Base-by-base conservation (phyloP, 192 early-diverging fungal genomes). In the Haplosporangium gracile region DNA sequence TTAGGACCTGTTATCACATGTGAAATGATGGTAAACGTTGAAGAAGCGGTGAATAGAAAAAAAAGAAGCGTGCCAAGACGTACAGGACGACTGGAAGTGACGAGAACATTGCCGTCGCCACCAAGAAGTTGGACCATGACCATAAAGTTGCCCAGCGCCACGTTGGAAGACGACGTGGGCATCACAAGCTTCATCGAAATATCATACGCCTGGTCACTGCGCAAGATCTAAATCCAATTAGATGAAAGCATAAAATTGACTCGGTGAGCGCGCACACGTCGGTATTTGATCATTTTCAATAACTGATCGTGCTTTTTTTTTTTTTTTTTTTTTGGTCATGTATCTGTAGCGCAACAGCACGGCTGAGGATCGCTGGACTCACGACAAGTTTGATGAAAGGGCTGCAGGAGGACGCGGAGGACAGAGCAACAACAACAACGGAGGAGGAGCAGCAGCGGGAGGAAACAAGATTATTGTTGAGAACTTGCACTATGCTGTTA, bases 401-500 rank as follows among this genome's bases (percentile, higher is more conserved):
- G 24, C 55, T n/a, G 16, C 45, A 26, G 40, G 70, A 60, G 72
- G 75, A 36, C 60, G 70, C 20, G 60, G 84, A 22, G 70, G 71
- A 20, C 57, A 42, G 55, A 40, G 24, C 47, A 60, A 15, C 68
- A 68, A 20, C 43, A 70, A 75, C 36, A 45, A 75, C 42, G 68
- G 80, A 40, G 70, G 36, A 55, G 47, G 15, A 16, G 51, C 69
- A 38, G 57, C 40, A 32, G 11, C 60, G 22, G 55, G 75, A 51
- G 88, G 88, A 68, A 26, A 77, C 49, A 89, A 85, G 82, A 71
- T 89, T 11, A 49, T 78, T 55, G 89, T 93, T 20, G 92, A 93
- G 74, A 93, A 93, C 72, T 53, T 93, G 71, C 90, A 91, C 73
- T 93, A 93, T 76, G 88, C 91, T 75, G 92, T 93, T 20, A 93